Percentiles rank a stretch among this genome's conserved stretches.
These are phyloP conservation scores for Aspergillus ochraceoroseus DNA, from an alignment of 2,329 filamentous ascomycete genomes.

Conservation along the genomic window DNA sequence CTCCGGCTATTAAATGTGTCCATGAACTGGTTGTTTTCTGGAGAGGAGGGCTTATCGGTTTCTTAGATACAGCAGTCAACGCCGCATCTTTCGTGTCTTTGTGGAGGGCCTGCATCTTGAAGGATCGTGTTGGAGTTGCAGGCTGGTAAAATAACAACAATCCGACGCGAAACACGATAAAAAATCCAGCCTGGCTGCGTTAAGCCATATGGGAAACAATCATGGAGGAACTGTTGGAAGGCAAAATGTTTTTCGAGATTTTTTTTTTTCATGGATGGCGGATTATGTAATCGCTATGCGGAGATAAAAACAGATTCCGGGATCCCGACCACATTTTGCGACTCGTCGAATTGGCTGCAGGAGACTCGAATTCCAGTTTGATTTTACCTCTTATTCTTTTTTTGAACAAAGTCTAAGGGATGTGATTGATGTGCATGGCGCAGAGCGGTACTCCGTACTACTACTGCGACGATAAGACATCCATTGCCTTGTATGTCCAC, in stretches of 20 bases:
- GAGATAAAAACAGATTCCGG: constrained; percentile 4
- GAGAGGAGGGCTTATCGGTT: constrained; percentile 10
- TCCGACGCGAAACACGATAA: not conserved
- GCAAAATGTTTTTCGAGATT: constrained; percentile 10
- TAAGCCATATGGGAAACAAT: constrained; percentile 8
- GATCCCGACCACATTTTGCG: not conserved
- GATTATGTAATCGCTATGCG: constrained; percentile 11
- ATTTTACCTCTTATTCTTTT: too few relatives aligned
- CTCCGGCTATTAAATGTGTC: constrained; percentile 33
- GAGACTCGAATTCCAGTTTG: too few relatives aligned
- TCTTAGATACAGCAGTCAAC: constrained; percentile 8
- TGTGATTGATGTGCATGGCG: too few relatives aligned
- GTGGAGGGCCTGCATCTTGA: constrained; percentile 11
- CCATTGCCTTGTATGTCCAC: too few relatives aligned
- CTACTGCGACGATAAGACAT: too few relatives aligned
- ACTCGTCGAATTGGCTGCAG: not conserved
- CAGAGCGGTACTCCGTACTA: too few relatives aligned
- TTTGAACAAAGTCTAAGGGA: too few relatives aligned
- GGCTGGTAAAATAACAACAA: not conserved
- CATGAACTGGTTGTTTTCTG: constrained; percentile 20
- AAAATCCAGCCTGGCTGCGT: not conserved
- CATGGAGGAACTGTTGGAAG: constrained; percentile 3
- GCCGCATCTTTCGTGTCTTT: constrained; percentile 12
- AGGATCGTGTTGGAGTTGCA: not conserved
- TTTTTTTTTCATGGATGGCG: constrained; percentile 9